A percentile compares a stretch with the other conserved stretches of the same genome.
phyloP scores from a whole-genome alignment of 169 alveolate species.

The Plasmodium malariae region DNA sequence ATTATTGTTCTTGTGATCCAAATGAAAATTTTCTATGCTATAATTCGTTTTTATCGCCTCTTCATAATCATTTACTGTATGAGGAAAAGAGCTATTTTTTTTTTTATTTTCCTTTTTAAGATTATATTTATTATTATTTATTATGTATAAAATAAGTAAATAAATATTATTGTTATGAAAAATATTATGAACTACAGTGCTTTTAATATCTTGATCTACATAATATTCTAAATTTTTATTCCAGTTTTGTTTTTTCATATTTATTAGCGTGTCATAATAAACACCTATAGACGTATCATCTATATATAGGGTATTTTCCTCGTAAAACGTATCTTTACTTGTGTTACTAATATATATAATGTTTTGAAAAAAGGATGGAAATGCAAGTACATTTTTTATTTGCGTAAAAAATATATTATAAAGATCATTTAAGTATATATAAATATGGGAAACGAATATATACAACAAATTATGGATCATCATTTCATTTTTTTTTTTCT shows the following conservation, averaged over 20 bases:
- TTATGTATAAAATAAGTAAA: conserved; percentile 56
- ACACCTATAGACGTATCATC: not conserved
- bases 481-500: conserved; percentile 63
- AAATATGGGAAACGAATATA: conserved; percentile 53
- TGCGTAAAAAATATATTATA: conserved; percentile 61
- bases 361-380: conserved; percentile 70
- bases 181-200: conserved; percentile 41
- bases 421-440: conserved; percentile 57
- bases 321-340: not conserved
- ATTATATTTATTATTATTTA: conserved; percentile 62
- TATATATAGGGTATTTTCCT: not conserved
- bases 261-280: conserved; percentile 21
- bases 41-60: not conserved
- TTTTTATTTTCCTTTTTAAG: conserved; percentile 3
- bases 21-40: not conserved
- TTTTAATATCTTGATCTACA: conserved; percentile 59
- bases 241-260: conserved; percentile 24
- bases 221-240: conserved; percentile 52
- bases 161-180: conserved; percentile 68
- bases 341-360: conserved; percentile 39
- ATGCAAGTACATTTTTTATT: conserved; percentile 37
- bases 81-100: not conserved
- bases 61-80: not conserved
- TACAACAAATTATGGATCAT: conserved; percentile 59
- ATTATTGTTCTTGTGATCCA: conserved; percentile 25